Evolutionary conservation across 768 basidiomycete species (phyloP).

Genomic region (Trametes cubensis): DNA sequence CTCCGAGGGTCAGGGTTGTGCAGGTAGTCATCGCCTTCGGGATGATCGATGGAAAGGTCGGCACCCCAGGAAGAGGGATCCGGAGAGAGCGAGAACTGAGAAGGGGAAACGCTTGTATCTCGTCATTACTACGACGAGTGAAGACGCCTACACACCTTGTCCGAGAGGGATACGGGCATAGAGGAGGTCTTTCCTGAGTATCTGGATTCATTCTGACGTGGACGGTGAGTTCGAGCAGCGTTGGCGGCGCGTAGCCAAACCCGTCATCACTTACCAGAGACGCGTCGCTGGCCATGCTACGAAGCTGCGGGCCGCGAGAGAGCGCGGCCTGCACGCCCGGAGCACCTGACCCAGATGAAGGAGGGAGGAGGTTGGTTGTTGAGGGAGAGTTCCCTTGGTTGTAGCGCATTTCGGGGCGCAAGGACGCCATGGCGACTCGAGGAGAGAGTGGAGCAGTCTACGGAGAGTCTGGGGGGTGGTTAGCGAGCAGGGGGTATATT

Average conservation of each 20-base stretch:
- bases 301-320: conserved; percentile 19
- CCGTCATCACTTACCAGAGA: conserved; percentile 22
- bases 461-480: background rate
- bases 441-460: background rate
- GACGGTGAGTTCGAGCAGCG: background rate
- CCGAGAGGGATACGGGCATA: conserved; percentile 27
- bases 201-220: conserved; percentile 25
- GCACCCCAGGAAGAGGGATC: conserved; percentile 77
- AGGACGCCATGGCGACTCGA: conserved; percentile 23
- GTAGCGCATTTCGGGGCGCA: conserved; percentile 21
- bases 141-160: conserved; percentile 25
- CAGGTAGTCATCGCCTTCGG: conserved; percentile 70
- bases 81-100: conserved; percentile 71
- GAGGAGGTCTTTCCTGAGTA: conserved; percentile 22
- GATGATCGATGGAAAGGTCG: conserved; percentile 50
- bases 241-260: background rate
- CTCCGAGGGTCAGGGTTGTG: conserved; percentile 60
- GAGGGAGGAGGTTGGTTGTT: conserved; percentile 26
- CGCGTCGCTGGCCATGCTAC: conserved; percentile 25
- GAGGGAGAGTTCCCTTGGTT: conserved; percentile 23
- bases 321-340: conserved; percentile 26
- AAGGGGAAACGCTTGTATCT: background rate
- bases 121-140: background rate
- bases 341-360: conserved; percentile 10
- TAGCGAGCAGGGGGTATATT: conserved; percentile 21